Base-by-base conservation (phyloP, 805 yeast species). In the Candida argentea region DNA sequence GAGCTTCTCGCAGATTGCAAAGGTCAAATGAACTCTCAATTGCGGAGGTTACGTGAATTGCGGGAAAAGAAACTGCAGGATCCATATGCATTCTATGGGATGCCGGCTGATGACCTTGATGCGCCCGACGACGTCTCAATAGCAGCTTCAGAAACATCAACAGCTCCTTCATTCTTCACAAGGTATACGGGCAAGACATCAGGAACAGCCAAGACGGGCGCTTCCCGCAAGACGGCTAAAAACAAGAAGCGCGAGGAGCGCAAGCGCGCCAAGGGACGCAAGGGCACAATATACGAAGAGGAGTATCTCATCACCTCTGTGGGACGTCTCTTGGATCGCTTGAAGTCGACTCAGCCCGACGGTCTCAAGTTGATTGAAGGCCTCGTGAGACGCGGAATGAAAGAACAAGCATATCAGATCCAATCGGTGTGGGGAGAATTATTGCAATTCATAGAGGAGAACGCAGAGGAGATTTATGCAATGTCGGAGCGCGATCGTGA, bases 141-240 rank as follows among this genome's bases (percentile, higher is more conserved):
- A 38, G 97, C 96, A 0, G 91, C 94, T 1, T 81, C 95, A 0
- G 96, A 86, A 50, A 76, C 94, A 0, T 84, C 96, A 0, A 83
- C 94, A 0, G 80, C 83, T 16, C 93, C 89, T 21, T 86, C 97
- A 0, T 84, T 87, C 52, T 83, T 85, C 59, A 91, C 99, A 1
- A 70, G 94, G 48, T 91, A 91, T 52, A 91, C 98, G 0, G 98
- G 97, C 38, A 87, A 89, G 55, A 87, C 97, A 1, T 67, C 80
- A 1, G 95, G 95, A 14, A 91, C 98, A 3, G 97, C 97, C 4
- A 81, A 82, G 48, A 91, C 98, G 0, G 96, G 97, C 16, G 96
- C 91, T 3, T 78, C 95, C 1, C 72, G 99, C 53, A 71, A 80
- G 46, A 87, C 98, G 0, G 71, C 93, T 5, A 91, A 91, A 58